A percentile compares a stretch with the other conserved stretches of the same genome.
These are phyloP conservation scores for Quercus aquifolioides DNA, from an alignment of 306 rosid genomes.

Conservation along the genomic window DNA sequence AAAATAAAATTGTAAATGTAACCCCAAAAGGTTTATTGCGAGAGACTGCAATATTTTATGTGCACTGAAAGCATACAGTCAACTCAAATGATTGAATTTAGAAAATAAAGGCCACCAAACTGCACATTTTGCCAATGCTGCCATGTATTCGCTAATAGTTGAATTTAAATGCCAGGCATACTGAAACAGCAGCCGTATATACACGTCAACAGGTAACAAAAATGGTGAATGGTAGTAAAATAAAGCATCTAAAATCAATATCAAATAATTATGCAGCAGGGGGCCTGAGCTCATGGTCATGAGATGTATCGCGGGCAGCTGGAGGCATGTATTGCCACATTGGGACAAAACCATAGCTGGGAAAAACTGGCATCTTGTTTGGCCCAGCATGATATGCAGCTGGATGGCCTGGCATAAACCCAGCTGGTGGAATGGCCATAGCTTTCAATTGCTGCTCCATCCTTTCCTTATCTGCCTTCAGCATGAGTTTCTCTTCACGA, in stretches of 20 bases:
- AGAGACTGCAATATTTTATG: neutral
- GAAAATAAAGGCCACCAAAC: neutral
- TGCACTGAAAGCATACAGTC: neutral
- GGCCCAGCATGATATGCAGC: conserved; percentile 63
- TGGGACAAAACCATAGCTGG: conserved; percentile 73
- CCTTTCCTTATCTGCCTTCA: conserved; percentile 77
- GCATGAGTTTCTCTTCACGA: conserved; percentile 70
- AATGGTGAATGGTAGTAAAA: conserved; percentile 11
- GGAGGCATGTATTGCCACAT: conserved; percentile 91
- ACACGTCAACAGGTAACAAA: conserved; percentile 30
- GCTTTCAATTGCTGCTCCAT: conserved; percentile 71
- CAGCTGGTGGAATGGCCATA: conserved; percentile 50
- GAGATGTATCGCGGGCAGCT: conserved; percentile 68
- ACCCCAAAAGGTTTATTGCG: neutral
- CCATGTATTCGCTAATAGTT: conserved; percentile 17
- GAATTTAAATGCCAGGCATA: conserved; percentile 20
- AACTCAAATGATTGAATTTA: neutral
- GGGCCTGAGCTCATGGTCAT: conserved; percentile 95
- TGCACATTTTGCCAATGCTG: conserved; percentile 20
- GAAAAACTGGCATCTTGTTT: conserved; percentile 80
- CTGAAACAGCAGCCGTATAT: conserved; percentile 25
- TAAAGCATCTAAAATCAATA: conserved; percentile 9
- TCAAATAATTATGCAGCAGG: conserved; percentile 74
- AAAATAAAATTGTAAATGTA: neutral
- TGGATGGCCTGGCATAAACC: conserved; percentile 65